These are phyloP conservation scores for Termitomyces sp. DNA, from an alignment of 768 basidiomycete genomes.

Conservation along the genomic window DNA sequence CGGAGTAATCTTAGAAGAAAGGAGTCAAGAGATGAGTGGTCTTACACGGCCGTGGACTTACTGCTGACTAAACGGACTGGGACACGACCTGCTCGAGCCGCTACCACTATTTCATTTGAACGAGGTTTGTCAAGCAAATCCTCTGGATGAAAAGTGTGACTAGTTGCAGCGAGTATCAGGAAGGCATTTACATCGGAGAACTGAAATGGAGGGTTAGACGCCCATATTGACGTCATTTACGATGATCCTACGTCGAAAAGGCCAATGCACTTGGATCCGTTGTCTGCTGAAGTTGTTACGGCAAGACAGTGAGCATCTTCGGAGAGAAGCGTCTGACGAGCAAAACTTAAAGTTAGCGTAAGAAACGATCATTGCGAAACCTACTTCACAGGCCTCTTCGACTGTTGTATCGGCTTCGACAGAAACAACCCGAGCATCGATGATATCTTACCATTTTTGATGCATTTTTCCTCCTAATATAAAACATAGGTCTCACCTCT, in stretches of 20 bases:
- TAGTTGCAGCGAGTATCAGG: conserved; percentile 73
- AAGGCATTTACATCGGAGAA: conserved; percentile 89
- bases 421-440: conserved; percentile 61
- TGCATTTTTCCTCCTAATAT: neutral
- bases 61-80: conserved; percentile 76
- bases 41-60: conserved; percentile 30
- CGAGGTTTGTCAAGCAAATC: conserved; percentile 54
- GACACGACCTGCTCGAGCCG: conserved; percentile 69
- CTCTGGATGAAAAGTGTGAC: conserved; percentile 62
- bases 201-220: conserved; percentile 27
- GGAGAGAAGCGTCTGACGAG: conserved; percentile 49
- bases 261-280: conserved; percentile 36
- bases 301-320: conserved; percentile 64
- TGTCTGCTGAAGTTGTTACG: conserved; percentile 32
- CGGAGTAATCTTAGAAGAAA: conserved; percentile 58
- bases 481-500: conserved; percentile 37
- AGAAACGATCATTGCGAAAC: conserved; percentile 14
- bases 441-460: conserved; percentile 43
- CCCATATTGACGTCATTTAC: conserved; percentile 2
- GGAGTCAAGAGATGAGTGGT: conserved; percentile 1
- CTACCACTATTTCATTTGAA: conserved; percentile 63
- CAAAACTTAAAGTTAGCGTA: conserved; percentile 2
- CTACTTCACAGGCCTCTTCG: conserved; percentile 78
- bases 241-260: conserved; percentile 66
- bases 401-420: conserved; percentile 71